A percentile compares a stretch with the other conserved stretches of the same genome.
Evolutionary conservation across 2,329 filamentous ascomycete species (phyloP).

Genomic region (Zymoseptoria passerinii): DNA sequence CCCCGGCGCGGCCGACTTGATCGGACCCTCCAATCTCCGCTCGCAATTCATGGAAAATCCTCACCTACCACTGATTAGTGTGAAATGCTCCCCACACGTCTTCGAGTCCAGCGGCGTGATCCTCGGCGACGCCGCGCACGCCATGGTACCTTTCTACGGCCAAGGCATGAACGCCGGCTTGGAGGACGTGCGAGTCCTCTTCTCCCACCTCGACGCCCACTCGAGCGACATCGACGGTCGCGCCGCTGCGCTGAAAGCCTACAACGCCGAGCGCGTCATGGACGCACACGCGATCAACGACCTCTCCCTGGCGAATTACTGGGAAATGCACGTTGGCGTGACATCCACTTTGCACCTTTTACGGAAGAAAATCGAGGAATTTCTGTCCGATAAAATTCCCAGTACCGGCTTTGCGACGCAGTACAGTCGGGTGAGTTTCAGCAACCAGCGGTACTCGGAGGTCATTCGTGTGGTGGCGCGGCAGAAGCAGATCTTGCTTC

Average conservation of each 20-base stretch:
- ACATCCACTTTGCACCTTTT: conserved; percentile 67
- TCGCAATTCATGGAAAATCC: conserved; percentile 73
- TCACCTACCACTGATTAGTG: conserved; percentile 83
- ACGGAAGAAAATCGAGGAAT: conserved; percentile 81
- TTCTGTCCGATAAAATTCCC: conserved; percentile 66
- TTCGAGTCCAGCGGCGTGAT: conserved; percentile 70
- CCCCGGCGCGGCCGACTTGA: conserved; percentile 67
- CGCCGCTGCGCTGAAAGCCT: conserved; percentile 55
- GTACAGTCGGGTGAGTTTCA: conserved; percentile 87
- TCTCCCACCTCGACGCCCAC: conserved; percentile 68
- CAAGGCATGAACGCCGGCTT: conserved; percentile 97
- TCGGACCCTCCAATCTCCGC: conserved; percentile 58
- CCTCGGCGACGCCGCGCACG: conserved; percentile 87
- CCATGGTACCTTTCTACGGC: conserved; percentile 97
- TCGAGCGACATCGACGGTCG: conserved; percentile 34
- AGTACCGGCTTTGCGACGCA: conserved; percentile 81
- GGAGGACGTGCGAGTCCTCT: conserved; percentile 86
- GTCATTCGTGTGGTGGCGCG: conserved; percentile 61
- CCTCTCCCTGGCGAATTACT: conserved; percentile 81
- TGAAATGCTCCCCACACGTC: conserved; percentile 89
- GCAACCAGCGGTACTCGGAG: conserved; percentile 82
- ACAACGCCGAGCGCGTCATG: conserved; percentile 62
- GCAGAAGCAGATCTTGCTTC: conserved; percentile 48
- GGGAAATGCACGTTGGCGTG: conserved; percentile 86
- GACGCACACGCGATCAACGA: conserved; percentile 90